Evolutionary conservation across 2,329 filamentous ascomycete genomes (phyloP).

Genomic region (Fulvia fulva): DNA sequence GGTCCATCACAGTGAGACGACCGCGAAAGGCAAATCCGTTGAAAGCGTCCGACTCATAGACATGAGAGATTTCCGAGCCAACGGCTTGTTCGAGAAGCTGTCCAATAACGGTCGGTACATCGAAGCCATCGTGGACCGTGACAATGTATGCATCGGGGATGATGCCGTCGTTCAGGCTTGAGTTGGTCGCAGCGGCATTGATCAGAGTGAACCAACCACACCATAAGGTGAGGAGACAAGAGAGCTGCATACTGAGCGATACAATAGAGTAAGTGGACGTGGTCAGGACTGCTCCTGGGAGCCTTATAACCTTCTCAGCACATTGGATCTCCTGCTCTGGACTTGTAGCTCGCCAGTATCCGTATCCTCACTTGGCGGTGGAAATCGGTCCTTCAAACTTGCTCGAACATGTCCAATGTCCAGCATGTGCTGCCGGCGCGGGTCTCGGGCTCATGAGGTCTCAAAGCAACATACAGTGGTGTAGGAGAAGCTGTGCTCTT

Average conservation of each 20-base stretch:
- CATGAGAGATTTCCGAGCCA: not conserved
- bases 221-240: not conserved
- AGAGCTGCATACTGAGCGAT: not conserved
- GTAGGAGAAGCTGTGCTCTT: not conserved
- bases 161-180: not conserved
- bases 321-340: not conserved
- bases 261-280: too few species aligned
- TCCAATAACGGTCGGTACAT: not conserved
- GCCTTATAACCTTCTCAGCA: too few species aligned
- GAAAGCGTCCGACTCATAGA: too few species aligned
- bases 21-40: too few species aligned
- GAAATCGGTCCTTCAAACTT: not conserved
- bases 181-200: not conserved
- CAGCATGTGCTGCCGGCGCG: not conserved
- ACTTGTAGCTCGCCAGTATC: not conserved
- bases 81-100: not conserved
- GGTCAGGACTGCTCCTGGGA: too few species aligned
- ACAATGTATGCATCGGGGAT: not conserved
- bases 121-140: not conserved
- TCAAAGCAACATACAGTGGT: not conserved
- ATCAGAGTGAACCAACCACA: not conserved
- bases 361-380: not conserved
- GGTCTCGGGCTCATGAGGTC: not conserved
- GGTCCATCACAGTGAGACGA: too few species aligned
- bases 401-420: not conserved